Evolutionary conservation across 2,329 filamentous ascomycete genomes (phyloP).

Genomic region (Cryphonectria japonica): DNA sequence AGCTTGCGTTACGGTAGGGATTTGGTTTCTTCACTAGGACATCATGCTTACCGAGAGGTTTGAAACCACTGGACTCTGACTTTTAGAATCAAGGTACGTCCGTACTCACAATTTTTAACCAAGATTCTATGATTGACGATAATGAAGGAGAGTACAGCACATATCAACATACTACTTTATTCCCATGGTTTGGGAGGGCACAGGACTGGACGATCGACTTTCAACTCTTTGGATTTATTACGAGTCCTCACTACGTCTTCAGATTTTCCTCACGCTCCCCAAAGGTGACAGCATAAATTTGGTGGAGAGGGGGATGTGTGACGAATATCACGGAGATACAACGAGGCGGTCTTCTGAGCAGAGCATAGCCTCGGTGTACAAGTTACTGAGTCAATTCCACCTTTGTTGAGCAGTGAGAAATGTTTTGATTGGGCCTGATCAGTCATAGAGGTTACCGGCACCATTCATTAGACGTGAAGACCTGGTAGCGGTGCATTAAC

Average conservation of each 20-base stretch:
- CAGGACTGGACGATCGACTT: neutral
- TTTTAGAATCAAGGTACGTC: neutral
- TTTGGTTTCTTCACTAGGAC: neutral
- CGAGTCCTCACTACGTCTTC: neutral
- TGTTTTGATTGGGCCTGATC: no score
- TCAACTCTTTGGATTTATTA: neutral
- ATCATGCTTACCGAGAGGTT: neutral
- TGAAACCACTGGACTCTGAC: neutral
- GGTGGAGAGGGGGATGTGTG: neutral
- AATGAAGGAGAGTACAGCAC: neutral
- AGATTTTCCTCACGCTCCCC: neutral
- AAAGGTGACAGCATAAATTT: neutral
- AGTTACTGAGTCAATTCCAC: no score
- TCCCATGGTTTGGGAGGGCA: neutral
- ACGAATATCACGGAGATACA: neutral
- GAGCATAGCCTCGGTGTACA: no score
- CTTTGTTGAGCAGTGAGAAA: no score
- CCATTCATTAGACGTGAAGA: no score
- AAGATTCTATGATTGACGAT: neutral
- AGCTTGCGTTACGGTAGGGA: neutral
- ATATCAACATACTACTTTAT: neutral
- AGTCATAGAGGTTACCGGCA: no score
- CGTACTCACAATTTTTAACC: neutral
- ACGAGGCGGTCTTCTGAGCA: neutral
- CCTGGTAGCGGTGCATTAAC: no score